Evolutionary conservation across 2,329 filamentous ascomycete species (phyloP), one percentile per base, ranked within the genome.

Genomic region (Fusarium sublunatum): DNA sequence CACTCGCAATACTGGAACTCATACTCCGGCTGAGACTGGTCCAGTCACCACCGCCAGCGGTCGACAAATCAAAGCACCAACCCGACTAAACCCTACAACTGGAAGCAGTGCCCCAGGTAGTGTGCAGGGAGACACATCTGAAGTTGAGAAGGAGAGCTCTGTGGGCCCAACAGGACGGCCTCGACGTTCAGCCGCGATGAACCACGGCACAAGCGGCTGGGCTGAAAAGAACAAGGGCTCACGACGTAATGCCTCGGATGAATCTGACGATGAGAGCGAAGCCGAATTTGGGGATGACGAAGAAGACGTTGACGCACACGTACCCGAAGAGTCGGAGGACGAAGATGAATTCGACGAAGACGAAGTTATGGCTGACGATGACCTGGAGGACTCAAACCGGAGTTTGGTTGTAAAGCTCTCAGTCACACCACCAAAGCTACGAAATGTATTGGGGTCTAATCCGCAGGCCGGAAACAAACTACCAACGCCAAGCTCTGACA

Each of bases 11-110:
- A 92, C 91, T 2, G 86, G 89, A 35, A 83, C 88, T 9, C 88
- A 87, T 62, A 92, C 91, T 1, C 90, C 92, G 0, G 86, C 86
- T 36, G 91, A 94, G 64, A 75, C 81, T 24, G 89, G 79, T 8
- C 81, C 84, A 6, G 78, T 86, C 77, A 80, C 91, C 46, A 98
- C 95, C 4, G 89, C 92, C 22, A 97, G 93, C 73, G 95, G 95
- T 22, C 88, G 95, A 22, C 92, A 97, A 73, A 88, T 97, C 64
- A 86, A 87, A 65, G 86, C 89, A 41, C 87, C 88, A 8, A 82
- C 82, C 5, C 86, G 90, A 28, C 79, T 88, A 39, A 91, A 90
- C 49, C 87, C 86, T 11, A 86, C 89, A 60, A 80, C 78, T 5
- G 80, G 77, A 19, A 78, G 79, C n/a, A 85, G 82, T 58, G 78